These are phyloP conservation scores for Hexamita inflata DNA, from an alignment of 208 protist genomes.

Conservation along the genomic window DNA sequence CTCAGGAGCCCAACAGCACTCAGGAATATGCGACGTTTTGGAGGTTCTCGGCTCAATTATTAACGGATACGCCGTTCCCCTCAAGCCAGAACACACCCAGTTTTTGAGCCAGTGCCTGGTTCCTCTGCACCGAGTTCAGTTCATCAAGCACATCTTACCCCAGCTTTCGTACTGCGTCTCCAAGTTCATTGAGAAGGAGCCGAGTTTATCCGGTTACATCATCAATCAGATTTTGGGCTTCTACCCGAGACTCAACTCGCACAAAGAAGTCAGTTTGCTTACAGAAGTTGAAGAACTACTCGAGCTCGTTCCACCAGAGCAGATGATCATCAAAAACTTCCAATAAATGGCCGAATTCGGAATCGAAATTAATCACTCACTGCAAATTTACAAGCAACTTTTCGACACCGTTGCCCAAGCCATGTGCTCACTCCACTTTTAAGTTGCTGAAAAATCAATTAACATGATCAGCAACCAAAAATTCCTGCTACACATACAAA, in stretches of 20 bases:
- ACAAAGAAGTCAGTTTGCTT: constrained; percentile 57
- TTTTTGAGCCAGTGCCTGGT: constrained; percentile 48
- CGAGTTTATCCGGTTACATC: constrained; percentile 42
- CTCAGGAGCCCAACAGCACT: constrained; percentile 49
- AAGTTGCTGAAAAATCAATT: no score
- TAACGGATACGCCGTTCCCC: constrained; percentile 57
- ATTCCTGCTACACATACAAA: no score
- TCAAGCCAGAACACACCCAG: constrained; percentile 57
- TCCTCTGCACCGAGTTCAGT: constrained; percentile 53
- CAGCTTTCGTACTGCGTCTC: constrained; percentile 58
- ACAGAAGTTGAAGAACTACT: constrained; percentile 57
- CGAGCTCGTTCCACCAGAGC: constrained; percentile 25
- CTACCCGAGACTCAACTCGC: constrained; percentile 54
- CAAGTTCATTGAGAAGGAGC: constrained; percentile 60
- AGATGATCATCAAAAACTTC: background rate
- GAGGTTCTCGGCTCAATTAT: constrained; percentile 61
- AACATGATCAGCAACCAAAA: no score
- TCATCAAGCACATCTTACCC: constrained; percentile 29
- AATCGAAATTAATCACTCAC: no score
- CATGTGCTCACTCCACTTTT: no score
- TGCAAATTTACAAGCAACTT: no score
- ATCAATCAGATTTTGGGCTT: constrained; percentile 42
- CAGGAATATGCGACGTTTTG: constrained; percentile 57
- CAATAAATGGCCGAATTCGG: no score
- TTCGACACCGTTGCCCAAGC: no score